Conservation (phyloP, 2,329 filamentous ascomycete species). For the Conoideocrella luteorostrata region DNA sequence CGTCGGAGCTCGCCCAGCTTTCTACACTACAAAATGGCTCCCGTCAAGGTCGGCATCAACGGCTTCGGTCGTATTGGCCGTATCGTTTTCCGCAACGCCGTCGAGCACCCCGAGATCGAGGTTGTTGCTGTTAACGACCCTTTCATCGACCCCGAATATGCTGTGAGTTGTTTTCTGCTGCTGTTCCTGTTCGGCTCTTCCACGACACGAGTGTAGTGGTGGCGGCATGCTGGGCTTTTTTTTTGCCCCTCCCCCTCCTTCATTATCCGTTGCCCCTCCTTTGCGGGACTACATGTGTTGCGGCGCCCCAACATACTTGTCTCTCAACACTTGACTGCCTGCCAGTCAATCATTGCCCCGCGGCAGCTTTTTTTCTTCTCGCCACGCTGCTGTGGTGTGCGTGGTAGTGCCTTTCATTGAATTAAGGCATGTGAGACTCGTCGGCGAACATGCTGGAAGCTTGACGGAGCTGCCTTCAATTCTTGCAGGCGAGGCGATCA, state of each 20-base stretch:
- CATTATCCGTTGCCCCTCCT: slow-evolving; percentile 11
- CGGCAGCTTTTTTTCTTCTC: no score
- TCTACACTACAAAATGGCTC: slow-evolving; percentile 31
- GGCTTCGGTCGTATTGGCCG: slow-evolving; percentile 99
- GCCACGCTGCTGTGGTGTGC: no score
- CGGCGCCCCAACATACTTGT: not conserved
- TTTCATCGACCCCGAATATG: slow-evolving; percentile 97
- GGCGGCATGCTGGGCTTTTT: not conserved
- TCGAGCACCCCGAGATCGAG: slow-evolving; percentile 83
- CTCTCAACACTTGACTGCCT: not conserved
- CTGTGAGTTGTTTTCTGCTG: slow-evolving; percentile 58
- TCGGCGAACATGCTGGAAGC: no score
- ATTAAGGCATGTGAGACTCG: no score
- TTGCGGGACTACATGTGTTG: not conserved
- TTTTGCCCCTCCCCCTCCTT: slow-evolving; percentile 12
- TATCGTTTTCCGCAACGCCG: slow-evolving; percentile 97
- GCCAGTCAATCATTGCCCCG: not conserved
- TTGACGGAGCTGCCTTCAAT: no score
- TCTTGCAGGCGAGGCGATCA: no score
- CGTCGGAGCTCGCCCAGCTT: slow-evolving; percentile 2
- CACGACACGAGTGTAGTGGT: no score
- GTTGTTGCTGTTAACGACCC: slow-evolving; percentile 98
- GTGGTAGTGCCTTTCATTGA: no score
- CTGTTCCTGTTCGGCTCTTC: no score
- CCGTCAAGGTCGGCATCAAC: slow-evolving; percentile 90